These are phyloP conservation scores for Paramecium biaurelia DNA, from an alignment of 73 alveolate species.

Conservation along the genomic window DNA sequence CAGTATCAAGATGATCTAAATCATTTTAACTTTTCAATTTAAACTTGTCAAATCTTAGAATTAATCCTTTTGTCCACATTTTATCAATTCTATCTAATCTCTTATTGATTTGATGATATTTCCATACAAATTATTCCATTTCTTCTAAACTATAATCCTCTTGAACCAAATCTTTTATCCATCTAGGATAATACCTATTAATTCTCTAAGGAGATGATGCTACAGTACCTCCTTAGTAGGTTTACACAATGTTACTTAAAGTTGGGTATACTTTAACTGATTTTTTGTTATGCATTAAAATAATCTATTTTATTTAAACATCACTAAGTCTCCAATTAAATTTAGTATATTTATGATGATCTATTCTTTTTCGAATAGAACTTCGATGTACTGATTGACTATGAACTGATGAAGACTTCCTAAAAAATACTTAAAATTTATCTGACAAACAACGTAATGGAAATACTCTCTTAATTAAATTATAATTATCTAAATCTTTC, in stretches of 20 bases:
- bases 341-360: not conserved
- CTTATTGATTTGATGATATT: not conserved
- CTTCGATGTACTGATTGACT: not conserved
- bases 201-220: slow-evolving; percentile 9
- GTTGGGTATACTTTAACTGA: not conserved
- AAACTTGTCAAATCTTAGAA: not conserved
- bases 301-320: not conserved
- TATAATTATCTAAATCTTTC: slow-evolving; percentile 28
- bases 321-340: not conserved
- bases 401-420: not conserved
- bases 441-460: not conserved
- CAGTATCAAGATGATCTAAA: slow-evolving; percentile 4
- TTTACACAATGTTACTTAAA: not conserved
- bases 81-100: not conserved
- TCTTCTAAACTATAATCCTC: not conserved
- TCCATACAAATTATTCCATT: not conserved
- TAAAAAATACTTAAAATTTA: not conserved
- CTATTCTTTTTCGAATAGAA: not conserved
- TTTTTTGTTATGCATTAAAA: not conserved
- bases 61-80: slow-evolving; percentile 27
- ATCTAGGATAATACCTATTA: not conserved
- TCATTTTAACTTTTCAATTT: not conserved
- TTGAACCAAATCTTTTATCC: not conserved
- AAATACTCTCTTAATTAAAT: slow-evolving; percentile 1
- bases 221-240: not conserved